phyloP scores from a whole-genome alignment of 805 yeast genomes.

The Ogataea paradorogensis region DNA sequence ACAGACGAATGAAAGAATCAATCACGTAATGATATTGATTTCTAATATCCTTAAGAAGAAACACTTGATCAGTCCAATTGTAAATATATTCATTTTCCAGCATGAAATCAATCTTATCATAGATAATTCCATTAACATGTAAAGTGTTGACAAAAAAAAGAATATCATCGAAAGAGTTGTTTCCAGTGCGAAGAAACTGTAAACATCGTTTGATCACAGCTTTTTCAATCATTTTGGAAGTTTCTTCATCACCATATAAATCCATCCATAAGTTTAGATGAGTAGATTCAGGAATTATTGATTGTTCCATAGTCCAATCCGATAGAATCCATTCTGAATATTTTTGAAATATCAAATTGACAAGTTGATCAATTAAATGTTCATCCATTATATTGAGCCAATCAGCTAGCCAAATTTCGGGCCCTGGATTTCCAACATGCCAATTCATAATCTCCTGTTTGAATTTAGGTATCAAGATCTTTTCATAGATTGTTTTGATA shows the following conservation, averaged over 20 bases:
- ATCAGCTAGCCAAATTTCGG: constrained; percentile 27
- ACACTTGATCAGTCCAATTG: constrained; percentile 16
- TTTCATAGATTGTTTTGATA: constrained; percentile 28
- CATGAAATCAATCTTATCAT: constrained; percentile 14
- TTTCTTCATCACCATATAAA: constrained; percentile 28
- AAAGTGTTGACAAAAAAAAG: constrained; percentile 9
- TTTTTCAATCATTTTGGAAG: constrained; percentile 18
- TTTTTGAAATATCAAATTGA: constrained; percentile 14
- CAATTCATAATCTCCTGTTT: constrained; percentile 33
- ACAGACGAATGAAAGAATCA: constrained; percentile 8
- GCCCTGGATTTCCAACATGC: constrained; percentile 27
- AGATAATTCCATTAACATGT: constrained; percentile 6
- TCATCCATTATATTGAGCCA: constrained; percentile 25
- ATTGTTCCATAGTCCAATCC: constrained; percentile 18
- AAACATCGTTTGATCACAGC: constrained; percentile 60
- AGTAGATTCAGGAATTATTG: constrained; percentile 10
- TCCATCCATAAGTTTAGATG: constrained; percentile 34
- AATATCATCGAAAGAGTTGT: background rate
- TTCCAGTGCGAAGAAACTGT: background rate
- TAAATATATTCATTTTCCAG: constrained; percentile 21
- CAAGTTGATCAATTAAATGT: constrained; percentile 13
- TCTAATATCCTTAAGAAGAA: background rate
- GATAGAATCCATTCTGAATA: constrained; percentile 23
- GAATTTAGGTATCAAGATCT: constrained; percentile 39
- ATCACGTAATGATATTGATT: constrained; percentile 9